These are phyloP conservation scores for Ophiostoma ulmi DNA, from an alignment of 2,329 filamentous ascomycete species.

Conservation along the genomic window DNA sequence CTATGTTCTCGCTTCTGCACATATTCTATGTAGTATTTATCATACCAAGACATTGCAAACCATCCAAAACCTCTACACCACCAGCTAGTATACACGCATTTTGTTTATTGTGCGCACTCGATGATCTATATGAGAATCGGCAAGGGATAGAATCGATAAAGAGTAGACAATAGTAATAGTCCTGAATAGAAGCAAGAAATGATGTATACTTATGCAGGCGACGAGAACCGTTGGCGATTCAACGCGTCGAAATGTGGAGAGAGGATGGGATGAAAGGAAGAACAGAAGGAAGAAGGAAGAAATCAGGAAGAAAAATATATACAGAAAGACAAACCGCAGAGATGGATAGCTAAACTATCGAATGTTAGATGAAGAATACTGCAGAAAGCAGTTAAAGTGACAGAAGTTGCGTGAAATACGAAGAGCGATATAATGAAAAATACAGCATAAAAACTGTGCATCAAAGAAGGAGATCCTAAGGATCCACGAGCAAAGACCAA, in stretches of 20 bases:
- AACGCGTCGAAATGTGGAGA: constrained; percentile 5
- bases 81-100: not conserved
- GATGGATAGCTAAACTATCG: not conserved
- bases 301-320: not conserved
- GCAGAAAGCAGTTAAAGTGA: not conserved
- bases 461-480: not conserved
- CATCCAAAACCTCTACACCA: not conserved
- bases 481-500: not conserved
- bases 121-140: constrained; percentile 4
- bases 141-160: constrained; percentile 5
- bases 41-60: constrained; percentile 6
- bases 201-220: not conserved
- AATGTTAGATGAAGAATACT: not conserved
- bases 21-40: not conserved
- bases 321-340: too few species aligned
- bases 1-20: too few species aligned
- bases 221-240: constrained; percentile 5
- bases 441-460: constrained; percentile 10
- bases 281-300: not conserved
- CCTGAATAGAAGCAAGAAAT: not conserved
- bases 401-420: not conserved
- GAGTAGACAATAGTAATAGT: not conserved
- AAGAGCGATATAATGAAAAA: not conserved
- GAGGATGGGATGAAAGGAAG: not conserved
- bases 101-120: not conserved